Percentiles rank a stretch among this genome's conserved stretches.
These are phyloP conservation scores for Alloteropsis semialata DNA, from an alignment of 176 grass and related monocot genomes.

Conservation along the genomic window DNA sequence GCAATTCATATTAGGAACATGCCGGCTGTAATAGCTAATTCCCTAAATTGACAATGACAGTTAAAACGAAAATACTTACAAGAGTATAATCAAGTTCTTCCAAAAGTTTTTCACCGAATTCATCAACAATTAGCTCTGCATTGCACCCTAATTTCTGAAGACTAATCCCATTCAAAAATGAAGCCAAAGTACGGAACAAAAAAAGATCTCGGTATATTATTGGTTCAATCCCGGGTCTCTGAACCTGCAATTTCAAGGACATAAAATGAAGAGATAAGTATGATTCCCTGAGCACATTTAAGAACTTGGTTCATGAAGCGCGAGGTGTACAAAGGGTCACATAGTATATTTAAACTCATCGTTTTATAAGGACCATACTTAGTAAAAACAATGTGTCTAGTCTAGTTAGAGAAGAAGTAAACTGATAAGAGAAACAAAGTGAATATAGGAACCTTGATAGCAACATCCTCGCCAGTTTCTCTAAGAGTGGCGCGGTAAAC, in stretches of 20 bases:
- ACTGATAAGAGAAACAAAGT: background rate
- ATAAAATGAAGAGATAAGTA: background rate
- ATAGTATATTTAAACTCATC: background rate
- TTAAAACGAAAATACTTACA: constrained; percentile 54
- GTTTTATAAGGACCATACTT: constrained; percentile 10
- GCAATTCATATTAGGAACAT: background rate
- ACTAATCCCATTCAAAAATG: constrained; percentile 96
- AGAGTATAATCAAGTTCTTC: constrained; percentile 99
- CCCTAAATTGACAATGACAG: background rate
- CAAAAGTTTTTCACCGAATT: constrained; percentile 97
- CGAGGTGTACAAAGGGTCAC: background rate
- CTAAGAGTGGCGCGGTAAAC: constrained; percentile 94
- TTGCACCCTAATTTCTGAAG: constrained; percentile 98
- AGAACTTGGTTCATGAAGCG: background rate
- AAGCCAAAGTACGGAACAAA: constrained; percentile 85
- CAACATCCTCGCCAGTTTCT: constrained; percentile 94
- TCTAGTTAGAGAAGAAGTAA: constrained; percentile 19
- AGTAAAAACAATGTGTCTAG: constrained; percentile 16
- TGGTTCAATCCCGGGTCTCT: constrained; percentile 92
- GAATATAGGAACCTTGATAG: constrained; percentile 73
- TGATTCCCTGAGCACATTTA: background rate
- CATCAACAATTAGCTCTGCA: constrained; percentile 98
- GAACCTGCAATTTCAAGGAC: constrained; percentile 53
- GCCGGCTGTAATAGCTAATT: background rate
- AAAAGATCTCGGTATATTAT: constrained; percentile 99